Evolutionary conservation across 2,329 filamentous ascomycete genomes (phyloP).

Genomic region (Stagonosporopsis tanaceti): DNA sequence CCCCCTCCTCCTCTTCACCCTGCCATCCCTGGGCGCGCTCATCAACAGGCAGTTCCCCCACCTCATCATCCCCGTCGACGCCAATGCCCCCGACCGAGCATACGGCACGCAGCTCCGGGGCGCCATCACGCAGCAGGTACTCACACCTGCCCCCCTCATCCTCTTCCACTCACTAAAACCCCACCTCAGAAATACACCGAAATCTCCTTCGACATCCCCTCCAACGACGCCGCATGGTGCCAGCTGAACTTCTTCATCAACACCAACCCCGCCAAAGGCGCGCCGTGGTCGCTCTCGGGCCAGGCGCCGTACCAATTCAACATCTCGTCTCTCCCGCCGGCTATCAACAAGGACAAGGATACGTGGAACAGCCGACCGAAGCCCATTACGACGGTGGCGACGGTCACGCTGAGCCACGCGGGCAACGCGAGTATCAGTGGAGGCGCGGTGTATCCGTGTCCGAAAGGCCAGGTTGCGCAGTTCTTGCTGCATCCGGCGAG

Average conservation of each 20-base stretch:
- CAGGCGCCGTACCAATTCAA: conserved; percentile 35
- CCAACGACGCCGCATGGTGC: conserved; percentile 34
- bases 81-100: conserved; percentile 26
- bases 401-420: conserved; percentile 24
- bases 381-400: conserved; percentile 25
- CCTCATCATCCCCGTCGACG: conserved; percentile 45
- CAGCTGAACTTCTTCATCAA: conserved; percentile 38
- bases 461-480: conserved; percentile 33
- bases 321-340: conserved; percentile 29
- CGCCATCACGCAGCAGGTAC: conserved; percentile 31
- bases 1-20: conserved; percentile 27
- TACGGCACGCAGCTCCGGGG: conserved; percentile 36
- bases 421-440: conserved; percentile 23
- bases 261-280: conserved; percentile 24
- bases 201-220: conserved; percentile 43
- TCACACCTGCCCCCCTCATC: not conserved
- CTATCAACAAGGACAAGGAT: conserved; percentile 38
- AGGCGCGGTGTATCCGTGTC: conserved; percentile 31
- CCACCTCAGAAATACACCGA: conserved; percentile 28
- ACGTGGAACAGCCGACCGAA: conserved; percentile 39
- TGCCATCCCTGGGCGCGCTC: conserved; percentile 22
- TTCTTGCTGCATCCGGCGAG: conserved; percentile 38
- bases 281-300: conserved; percentile 33
- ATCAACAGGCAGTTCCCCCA: conserved; percentile 39
- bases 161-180: not conserved